phyloP scores from a whole-genome alignment of 805 yeast species.

The Saccharomycodes ludwigii region DNA sequence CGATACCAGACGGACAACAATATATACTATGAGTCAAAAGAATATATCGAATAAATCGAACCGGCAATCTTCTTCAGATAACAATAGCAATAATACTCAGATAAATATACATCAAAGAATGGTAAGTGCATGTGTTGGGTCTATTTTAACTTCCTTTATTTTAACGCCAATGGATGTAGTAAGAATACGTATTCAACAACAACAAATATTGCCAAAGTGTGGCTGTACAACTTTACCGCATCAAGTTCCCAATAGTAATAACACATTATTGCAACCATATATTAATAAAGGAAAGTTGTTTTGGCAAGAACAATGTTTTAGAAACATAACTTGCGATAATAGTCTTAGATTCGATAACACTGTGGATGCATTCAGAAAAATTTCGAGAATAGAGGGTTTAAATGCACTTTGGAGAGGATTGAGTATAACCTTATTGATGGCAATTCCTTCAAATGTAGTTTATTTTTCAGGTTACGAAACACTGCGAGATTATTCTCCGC shows the following conservation, averaged over 20 bases:
- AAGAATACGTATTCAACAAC: slow-evolving; percentile 66
- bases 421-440: slow-evolving; percentile 71
- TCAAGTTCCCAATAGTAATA: slow-evolving; percentile 21
- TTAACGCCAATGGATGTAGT: slow-evolving; percentile 79
- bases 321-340: slow-evolving; percentile 20
- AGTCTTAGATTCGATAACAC: slow-evolving; percentile 44
- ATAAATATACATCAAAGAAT: slow-evolving; percentile 48
- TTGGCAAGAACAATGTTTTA: slow-evolving; percentile 24
- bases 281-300: slow-evolving; percentile 11
- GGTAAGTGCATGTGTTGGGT: slow-evolving; percentile 71
- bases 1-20: no score
- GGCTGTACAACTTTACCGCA: slow-evolving; percentile 21
- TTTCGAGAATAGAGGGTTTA: slow-evolving; percentile 62
- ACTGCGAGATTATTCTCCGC: slow-evolving; percentile 61
- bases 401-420: slow-evolving; percentile 82
- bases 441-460: slow-evolving; percentile 85
- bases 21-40: no score
- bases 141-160: slow-evolving; percentile 56
- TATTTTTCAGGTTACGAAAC: slow-evolving; percentile 91
- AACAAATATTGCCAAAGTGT: slow-evolving; percentile 44
- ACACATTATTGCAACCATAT: neutral
- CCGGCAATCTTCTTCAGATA: no score
- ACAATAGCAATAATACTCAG: slow-evolving; percentile 17
- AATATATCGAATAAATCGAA: no score
- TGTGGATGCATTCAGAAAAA: slow-evolving; percentile 55